Percentiles rank a stretch among this genome's conserved stretches.
Evolutionary conservation across 2,329 filamentous ascomycete species (phyloP).

Genomic region (Colletotrichum tamarilloi): DNA sequence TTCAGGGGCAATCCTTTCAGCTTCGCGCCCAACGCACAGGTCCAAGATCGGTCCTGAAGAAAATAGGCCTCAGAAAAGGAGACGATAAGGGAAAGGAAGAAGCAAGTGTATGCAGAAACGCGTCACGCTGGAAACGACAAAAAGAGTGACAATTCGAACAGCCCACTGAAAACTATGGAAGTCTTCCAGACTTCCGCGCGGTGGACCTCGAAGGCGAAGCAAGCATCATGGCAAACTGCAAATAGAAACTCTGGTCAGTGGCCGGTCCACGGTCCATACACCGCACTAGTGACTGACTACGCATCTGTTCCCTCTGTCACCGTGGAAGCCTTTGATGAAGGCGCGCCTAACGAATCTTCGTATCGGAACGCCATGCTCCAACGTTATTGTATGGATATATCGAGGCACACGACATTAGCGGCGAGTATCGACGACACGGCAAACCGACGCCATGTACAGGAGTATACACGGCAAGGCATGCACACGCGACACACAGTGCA

Average conservation of each 20-base stretch:
- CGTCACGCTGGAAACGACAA: constrained; percentile 14
- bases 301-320: background rate
- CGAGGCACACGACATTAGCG: background rate
- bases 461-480: background rate
- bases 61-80: background rate
- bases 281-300: background rate
- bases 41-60: background rate
- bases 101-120: constrained; percentile 5
- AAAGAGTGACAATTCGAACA: background rate
- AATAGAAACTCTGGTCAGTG: constrained; percentile 19
- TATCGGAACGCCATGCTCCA: background rate
- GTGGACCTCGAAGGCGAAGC: constrained; percentile 9
- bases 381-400: background rate
- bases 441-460: constrained; percentile 12
- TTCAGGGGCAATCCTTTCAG: constrained; percentile 1
- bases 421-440: constrained; percentile 7
- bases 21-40: background rate
- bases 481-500: constrained; percentile 6
- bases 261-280: background rate
- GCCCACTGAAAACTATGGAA: constrained; percentile 6
- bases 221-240: constrained; percentile 15
- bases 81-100: background rate
- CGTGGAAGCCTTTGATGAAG: background rate
- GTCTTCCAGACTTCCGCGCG: constrained; percentile 4
- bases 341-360: background rate